phyloP scores from a whole-genome alignment of 352 stramenopile genomes.

The Phytophthora cryptogea region DNA sequence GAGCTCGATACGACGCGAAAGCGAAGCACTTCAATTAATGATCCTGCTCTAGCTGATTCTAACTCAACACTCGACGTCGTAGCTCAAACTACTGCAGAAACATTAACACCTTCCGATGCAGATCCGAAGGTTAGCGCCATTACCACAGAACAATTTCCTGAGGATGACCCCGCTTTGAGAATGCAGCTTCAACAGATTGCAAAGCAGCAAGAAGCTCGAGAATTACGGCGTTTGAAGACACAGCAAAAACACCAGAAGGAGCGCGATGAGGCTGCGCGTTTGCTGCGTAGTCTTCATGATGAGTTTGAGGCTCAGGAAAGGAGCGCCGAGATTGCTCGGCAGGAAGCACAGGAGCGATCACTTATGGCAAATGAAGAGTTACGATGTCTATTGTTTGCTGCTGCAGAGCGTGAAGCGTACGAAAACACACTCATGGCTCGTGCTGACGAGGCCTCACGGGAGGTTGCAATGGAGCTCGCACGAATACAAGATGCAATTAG shows the following conservation, averaged over 20 bases:
- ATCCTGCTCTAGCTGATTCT: not conserved
- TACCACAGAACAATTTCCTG: not conserved
- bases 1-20: not conserved
- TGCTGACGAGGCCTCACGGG: slow-evolving; percentile 26
- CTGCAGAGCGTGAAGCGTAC: slow-evolving; percentile 13
- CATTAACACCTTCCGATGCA: not conserved
- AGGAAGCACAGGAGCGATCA: slow-evolving; percentile 20
- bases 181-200: slow-evolving; percentile 14
- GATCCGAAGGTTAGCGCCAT: not conserved
- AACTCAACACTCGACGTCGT: not conserved
- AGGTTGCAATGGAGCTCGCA: slow-evolving; percentile 3
- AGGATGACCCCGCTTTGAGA: not conserved
- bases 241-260: slow-evolving; percentile 19
- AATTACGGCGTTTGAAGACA: slow-evolving; percentile 18
- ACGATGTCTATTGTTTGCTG: slow-evolving; percentile 2
- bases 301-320: slow-evolving; percentile 27
- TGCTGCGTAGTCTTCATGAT: slow-evolving; percentile 24
- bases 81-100: not conserved
- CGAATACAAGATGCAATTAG: slow-evolving; percentile 3
- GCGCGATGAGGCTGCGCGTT: slow-evolving; percentile 11
- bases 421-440: slow-evolving; percentile 13
- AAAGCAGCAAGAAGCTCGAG: slow-evolving; percentile 27
- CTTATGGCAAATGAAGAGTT: slow-evolving; percentile 26
- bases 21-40: not conserved
- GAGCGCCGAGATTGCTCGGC: slow-evolving; percentile 5